Conservation (phyloP, 345 rosid genomes). For the Linum usitatissimum region DNA sequence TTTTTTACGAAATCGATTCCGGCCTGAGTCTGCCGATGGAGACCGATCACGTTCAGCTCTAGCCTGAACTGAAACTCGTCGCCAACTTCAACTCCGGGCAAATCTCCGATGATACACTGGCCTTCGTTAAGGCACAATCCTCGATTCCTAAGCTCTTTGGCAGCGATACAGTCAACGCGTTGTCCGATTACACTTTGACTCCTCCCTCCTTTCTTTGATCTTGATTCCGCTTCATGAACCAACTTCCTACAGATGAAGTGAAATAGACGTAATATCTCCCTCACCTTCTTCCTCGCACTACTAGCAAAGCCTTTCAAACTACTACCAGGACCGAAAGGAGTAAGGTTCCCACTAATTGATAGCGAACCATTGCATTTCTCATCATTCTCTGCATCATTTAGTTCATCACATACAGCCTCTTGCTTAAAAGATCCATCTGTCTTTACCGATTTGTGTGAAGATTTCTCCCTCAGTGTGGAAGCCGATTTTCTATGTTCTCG, state of each 20-base stretch:
- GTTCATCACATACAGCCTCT: constrained; percentile 7
- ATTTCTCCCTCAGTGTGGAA: constrained; percentile 6
- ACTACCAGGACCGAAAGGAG: constrained; percentile 34
- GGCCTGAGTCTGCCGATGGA: constrained; percentile 53
- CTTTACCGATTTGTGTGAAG: constrained; percentile 15
- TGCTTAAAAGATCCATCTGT: constrained; percentile 10
- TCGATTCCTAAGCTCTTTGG: constrained; percentile 44
- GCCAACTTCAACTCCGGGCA: constrained; percentile 76
- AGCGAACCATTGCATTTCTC: constrained; percentile 10
- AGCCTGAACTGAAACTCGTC: constrained; percentile 74
- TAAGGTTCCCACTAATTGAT: constrained; percentile 31
- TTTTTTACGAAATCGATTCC: constrained; percentile 63
- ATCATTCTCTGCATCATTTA: constrained; percentile 10
- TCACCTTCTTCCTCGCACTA: constrained; percentile 51
- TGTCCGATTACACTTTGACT: neutral
- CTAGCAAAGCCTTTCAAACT: constrained; percentile 18
- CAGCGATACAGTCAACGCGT: constrained; percentile 54
- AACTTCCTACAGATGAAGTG: constrained; percentile 57
- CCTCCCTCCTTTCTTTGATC: constrained; percentile 15
- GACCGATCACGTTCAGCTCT: constrained; percentile 66
- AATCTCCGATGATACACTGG: constrained; percentile 43
- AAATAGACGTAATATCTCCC: constrained; percentile 69
- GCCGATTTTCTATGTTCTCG: constrained; percentile 8
- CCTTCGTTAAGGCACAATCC: constrained; percentile 33
- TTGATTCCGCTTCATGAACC: constrained; percentile 69